Evolutionary conservation across 257 asterid species (phyloP).

Genomic region (Fraxinus pennsylvanica): DNA sequence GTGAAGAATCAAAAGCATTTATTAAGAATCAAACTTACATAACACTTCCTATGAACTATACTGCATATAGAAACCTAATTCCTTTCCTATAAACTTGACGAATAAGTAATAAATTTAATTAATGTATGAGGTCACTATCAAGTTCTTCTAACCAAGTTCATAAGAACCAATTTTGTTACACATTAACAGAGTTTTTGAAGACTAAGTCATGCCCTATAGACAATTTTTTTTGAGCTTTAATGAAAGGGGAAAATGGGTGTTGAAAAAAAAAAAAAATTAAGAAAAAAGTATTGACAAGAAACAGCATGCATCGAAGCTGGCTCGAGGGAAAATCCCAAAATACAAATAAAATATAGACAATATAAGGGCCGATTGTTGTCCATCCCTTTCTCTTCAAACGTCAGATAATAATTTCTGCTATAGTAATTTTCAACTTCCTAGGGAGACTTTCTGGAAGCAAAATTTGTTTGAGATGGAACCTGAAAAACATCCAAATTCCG

Average conservation of each 20-base stretch:
- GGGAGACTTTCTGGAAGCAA: conserved; percentile 6
- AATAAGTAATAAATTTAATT: not conserved
- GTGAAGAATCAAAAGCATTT: not conserved
- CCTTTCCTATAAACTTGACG: not conserved
- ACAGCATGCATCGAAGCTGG: not conserved
- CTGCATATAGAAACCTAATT: not conserved
- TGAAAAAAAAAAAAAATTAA: not conserved
- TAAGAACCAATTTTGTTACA: not conserved
- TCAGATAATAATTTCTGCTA: not conserved
- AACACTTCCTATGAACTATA: not conserved
- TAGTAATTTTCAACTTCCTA: conserved; percentile 5
- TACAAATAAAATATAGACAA: not conserved
- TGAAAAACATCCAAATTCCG: conserved; percentile 20
- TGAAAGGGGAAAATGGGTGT: not conserved
- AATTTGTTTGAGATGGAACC: conserved; percentile 26
- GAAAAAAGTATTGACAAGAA: not conserved
- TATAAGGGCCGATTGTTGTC: not conserved
- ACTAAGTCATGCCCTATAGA: not conserved
- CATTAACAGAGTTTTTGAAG: not conserved
- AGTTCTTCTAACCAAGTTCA: not conserved
- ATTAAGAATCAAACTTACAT: not conserved
- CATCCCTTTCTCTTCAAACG: not conserved
- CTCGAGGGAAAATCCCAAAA: not conserved
- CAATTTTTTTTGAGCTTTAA: not conserved
- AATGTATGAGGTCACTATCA: not conserved